phyloP scores from a whole-genome alignment of 805 yeast genomes.

The Debaryomyces castellii region DNA sequence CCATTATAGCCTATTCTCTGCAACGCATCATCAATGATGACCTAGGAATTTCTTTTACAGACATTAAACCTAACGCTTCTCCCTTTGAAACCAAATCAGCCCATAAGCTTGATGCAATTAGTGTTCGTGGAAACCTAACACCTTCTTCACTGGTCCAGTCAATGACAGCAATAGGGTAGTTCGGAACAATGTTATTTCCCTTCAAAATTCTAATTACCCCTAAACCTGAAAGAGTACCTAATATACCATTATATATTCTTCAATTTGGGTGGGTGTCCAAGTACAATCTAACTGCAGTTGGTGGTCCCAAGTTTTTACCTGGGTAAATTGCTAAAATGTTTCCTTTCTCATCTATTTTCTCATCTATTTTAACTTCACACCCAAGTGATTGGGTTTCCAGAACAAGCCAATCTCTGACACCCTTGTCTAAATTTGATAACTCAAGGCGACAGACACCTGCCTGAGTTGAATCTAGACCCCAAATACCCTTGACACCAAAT shows the following conservation, averaged over 20 bases:
- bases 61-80: too few relatives aligned
- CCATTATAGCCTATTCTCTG: constrained; percentile 65
- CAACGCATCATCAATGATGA: too few relatives aligned
- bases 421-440: too few relatives aligned
- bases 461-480: too few relatives aligned
- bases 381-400: constrained; percentile 51
- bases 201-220: constrained; percentile 66
- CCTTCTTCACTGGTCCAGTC: constrained; percentile 82
- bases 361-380: constrained; percentile 58
- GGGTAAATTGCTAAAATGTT: constrained; percentile 67
- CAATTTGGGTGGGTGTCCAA: constrained; percentile 81
- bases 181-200: constrained; percentile 57
- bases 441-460: too few relatives aligned
- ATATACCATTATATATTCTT: constrained; percentile 72
- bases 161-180: constrained; percentile 62
- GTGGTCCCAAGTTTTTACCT: constrained; percentile 48
- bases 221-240: constrained; percentile 65
- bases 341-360: too few relatives aligned
- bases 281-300: constrained; percentile 75
- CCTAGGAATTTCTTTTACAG: too few relatives aligned
- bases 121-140: constrained; percentile 70
- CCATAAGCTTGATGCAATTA: too few relatives aligned
- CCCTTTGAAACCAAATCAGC: too few relatives aligned
- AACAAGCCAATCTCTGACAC: too few relatives aligned
- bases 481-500: too few relatives aligned